Percentiles rank a stretch among this genome's conserved stretches.
These are phyloP conservation scores for Phymatotrichopsis omnivora DNA, from an alignment of 2,329 filamentous ascomycete genomes.

Conservation along the genomic window DNA sequence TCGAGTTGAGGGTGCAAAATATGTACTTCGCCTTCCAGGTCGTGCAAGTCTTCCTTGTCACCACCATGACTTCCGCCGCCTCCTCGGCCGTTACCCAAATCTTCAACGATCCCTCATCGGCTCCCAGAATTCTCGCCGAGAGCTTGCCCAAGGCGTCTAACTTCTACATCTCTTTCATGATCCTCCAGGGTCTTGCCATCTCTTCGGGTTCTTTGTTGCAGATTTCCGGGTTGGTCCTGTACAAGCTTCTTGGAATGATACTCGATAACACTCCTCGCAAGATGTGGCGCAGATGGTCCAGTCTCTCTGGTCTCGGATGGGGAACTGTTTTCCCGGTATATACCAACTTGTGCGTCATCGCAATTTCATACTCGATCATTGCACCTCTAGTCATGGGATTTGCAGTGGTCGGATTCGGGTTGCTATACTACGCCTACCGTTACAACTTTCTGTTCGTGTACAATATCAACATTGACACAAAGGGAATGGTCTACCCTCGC, in stretches of 20 bases:
- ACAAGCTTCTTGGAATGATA: constrained; percentile 62
- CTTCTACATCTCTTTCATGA: constrained; percentile 91
- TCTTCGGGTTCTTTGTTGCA: constrained; percentile 67
- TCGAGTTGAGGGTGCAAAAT: constrained; percentile 84
- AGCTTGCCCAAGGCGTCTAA: constrained; percentile 78
- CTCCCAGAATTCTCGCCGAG: constrained; percentile 55
- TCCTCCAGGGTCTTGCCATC: constrained; percentile 78
- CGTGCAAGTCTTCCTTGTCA: constrained; percentile 82
- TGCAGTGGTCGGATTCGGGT: constrained; percentile 62
- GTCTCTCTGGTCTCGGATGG: constrained; percentile 65
- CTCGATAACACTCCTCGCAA: constrained; percentile 69
- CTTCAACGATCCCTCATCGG: constrained; percentile 53
- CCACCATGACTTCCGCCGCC: constrained; percentile 72
- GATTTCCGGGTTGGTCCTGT: constrained; percentile 60
- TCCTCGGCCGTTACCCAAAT: constrained; percentile 51
- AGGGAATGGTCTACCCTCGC: constrained; percentile 78
- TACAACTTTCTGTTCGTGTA: constrained; percentile 87
- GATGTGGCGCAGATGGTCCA: constrained; percentile 68
- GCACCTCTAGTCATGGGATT: constrained; percentile 78
- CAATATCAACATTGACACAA: constrained; percentile 72
- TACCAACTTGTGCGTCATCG: constrained; percentile 70
- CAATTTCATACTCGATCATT: constrained; percentile 76
- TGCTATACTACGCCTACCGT: constrained; percentile 79
- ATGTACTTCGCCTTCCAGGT: constrained; percentile 87
- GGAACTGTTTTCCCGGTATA: constrained; percentile 73